Evolutionary conservation across 306 rosid species (phyloP).

Genomic region (Fagus sylvatica): DNA sequence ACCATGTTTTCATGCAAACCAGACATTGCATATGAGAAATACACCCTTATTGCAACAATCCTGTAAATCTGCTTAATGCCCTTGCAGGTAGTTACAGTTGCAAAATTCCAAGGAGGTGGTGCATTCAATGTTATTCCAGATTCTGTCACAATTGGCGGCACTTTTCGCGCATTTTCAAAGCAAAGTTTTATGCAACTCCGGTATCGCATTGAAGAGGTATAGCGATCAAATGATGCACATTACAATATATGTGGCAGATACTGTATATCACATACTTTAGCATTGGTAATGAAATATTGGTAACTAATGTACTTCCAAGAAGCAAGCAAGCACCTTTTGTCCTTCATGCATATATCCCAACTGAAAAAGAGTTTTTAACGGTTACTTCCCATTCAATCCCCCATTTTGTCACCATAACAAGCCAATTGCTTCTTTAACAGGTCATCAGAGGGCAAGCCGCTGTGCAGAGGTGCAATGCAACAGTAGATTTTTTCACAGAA

Average conservation of each 20-base stretch:
- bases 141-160: constrained; percentile 83
- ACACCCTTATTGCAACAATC: constrained; percentile 15
- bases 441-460: constrained; percentile 80
- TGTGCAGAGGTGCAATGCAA: constrained; percentile 88
- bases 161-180: constrained; percentile 69
- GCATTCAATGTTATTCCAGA: constrained; percentile 94
- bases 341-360: background rate
- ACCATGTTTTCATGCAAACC: background rate
- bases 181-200: constrained; percentile 51
- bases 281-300: background rate
- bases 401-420: background rate
- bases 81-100: constrained; percentile 72
- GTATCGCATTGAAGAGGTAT: constrained; percentile 69
- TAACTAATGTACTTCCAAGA: background rate
- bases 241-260: background rate
- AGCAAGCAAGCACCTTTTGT: background rate
- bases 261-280: background rate
- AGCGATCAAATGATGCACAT: background rate
- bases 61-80: constrained; percentile 25
- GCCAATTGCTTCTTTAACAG: constrained; percentile 37
- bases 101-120: constrained; percentile 80
- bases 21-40: background rate
- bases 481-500: constrained; percentile 48
- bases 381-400: background rate
- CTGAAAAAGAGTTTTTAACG: background rate